Conservation (phyloP, 108 stramenopile species). For the Stephanodiscus minutulus region DNA sequence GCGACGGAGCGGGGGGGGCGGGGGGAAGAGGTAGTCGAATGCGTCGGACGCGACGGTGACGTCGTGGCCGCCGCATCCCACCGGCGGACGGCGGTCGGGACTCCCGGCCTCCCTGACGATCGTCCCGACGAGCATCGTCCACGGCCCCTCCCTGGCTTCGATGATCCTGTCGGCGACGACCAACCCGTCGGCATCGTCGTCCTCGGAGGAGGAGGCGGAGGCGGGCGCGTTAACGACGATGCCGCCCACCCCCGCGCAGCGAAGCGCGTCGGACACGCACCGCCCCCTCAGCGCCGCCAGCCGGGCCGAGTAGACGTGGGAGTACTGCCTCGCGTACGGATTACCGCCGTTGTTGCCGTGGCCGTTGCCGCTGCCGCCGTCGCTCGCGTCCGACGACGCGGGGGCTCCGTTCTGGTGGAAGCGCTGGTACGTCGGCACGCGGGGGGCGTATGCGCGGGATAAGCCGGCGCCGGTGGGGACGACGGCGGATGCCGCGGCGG, state of each 20-base stretch:
- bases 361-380: conserved; percentile 15
- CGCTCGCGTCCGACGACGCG: no score
- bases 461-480: no score
- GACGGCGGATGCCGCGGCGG: no score
- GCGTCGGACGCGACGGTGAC: conserved; percentile 10
- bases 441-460: no score
- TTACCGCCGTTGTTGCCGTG: conserved; percentile 28
- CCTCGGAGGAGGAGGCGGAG: no score
- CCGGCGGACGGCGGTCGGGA: conserved; percentile 31
- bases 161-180: conserved; percentile 65
- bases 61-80: conserved; percentile 18
- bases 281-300: conserved; percentile 53
- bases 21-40: conserved; percentile 11
- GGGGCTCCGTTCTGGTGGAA: no score
- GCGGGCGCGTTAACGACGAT: neutral
- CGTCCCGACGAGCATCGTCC: conserved; percentile 73
- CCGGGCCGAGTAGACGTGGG: conserved; percentile 80
- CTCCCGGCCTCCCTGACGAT: conserved; percentile 62
- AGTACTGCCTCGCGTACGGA: conserved; percentile 84
- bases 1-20: conserved; percentile 25
- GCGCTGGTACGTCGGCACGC: no score
- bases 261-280: conserved; percentile 51
- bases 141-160: conserved; percentile 69
- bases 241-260: conserved; percentile 13
- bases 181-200: neutral